phyloP scores from a whole-genome alignment of 345 rosid species.

The Eucalyptus guilfoylei region DNA sequence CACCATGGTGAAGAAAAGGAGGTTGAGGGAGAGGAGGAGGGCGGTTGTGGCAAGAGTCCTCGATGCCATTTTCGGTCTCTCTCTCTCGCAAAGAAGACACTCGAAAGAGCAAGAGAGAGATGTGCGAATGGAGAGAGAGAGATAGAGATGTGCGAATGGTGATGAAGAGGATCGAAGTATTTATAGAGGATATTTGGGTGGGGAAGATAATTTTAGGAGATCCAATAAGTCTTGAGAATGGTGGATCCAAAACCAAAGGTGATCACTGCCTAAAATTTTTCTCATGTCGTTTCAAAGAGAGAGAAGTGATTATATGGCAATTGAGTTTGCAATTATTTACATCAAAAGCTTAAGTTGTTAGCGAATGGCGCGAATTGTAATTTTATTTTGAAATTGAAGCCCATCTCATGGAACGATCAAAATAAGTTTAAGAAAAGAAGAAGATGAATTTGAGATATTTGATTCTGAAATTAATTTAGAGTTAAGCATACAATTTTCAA shows the following conservation, averaged over 20 bases:
- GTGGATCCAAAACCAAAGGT: not conserved
- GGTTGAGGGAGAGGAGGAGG: constrained; percentile 44
- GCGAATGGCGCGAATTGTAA: rapidly evolving
- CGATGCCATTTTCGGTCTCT: not conserved
- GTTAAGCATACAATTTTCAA: not conserved
- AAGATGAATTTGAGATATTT: not conserved
- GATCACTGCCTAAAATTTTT: not conserved
- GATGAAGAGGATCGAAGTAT: not conserved
- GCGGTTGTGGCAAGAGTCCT: constrained; percentile 14
- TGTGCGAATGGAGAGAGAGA: too few relatives aligned
- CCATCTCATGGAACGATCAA: not conserved
- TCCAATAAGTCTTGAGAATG: not conserved
- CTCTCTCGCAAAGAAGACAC: not conserved
- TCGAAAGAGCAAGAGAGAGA: not conserved
- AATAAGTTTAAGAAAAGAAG: not conserved
- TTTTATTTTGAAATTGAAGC: not conserved
- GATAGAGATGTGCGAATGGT: not conserved
- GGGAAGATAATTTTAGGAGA: not conserved
- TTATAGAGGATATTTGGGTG: not conserved
- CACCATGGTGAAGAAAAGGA: constrained; percentile 60
- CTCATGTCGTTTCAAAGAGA: not conserved
- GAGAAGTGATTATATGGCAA: not conserved
- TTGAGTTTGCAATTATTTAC: not conserved
- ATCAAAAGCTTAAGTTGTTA: not conserved
- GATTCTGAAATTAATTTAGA: not conserved